Conservation (phyloP, 1,284 basidiomycete genomes). For the Ustilago hordei region DNA sequence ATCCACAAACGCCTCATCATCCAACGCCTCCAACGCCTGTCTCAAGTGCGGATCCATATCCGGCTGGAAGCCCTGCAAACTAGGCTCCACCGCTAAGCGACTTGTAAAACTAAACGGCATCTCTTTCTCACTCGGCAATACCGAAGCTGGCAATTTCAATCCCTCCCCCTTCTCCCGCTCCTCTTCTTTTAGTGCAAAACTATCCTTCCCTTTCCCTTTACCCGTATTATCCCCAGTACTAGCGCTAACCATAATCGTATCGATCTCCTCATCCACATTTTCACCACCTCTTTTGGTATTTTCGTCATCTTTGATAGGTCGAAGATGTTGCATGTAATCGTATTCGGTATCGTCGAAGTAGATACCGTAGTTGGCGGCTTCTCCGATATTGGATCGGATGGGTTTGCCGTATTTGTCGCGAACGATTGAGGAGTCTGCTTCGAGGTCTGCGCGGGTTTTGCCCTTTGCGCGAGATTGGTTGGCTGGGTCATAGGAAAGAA, state of each 20-base stretch:
- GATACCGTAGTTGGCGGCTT: constrained; percentile 90
- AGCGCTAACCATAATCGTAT: constrained; percentile 53
- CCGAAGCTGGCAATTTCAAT: constrained; percentile 76
- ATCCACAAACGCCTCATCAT: constrained; percentile 81
- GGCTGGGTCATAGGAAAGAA: constrained; percentile 81
- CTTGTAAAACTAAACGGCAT: constrained; percentile 43
- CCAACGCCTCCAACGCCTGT: constrained; percentile 91
- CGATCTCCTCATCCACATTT: constrained; percentile 59
- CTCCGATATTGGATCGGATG: constrained; percentile 74
- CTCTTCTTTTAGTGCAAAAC: constrained; percentile 50
- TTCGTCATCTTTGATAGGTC: constrained; percentile 59
- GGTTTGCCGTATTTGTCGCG: constrained; percentile 71
- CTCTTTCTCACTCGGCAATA: constrained; percentile 54
- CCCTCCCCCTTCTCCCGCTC: constrained; percentile 12
- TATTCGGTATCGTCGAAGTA: constrained; percentile 98
- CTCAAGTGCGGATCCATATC: constrained; percentile 97
- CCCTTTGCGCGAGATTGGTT: constrained; percentile 73
- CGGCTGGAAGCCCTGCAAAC: constrained; percentile 83
- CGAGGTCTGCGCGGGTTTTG: constrained; percentile 81
- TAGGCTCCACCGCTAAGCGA: constrained; percentile 51
- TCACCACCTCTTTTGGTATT: constrained; percentile 61
- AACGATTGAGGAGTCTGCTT: constrained; percentile 74
- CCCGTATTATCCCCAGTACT: constrained; percentile 48
- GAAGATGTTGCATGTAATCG: constrained; percentile 97
- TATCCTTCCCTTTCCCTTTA: constrained; percentile 50